These are phyloP conservation scores for Chrysosporium keratinophilum DNA, from an alignment of 2,329 filamentous ascomycete genomes.

Conservation along the genomic window DNA sequence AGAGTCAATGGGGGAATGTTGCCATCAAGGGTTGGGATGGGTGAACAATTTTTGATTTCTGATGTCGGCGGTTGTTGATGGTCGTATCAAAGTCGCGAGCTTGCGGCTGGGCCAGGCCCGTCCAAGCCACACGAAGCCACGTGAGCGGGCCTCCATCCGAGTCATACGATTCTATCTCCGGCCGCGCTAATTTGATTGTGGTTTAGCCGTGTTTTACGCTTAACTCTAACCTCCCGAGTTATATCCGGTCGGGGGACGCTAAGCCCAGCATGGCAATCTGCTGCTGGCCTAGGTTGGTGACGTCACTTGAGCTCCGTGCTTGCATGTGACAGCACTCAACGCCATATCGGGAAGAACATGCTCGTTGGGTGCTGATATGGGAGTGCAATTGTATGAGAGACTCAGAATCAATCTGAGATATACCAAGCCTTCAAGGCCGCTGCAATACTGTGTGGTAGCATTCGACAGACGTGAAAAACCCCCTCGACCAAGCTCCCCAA, in stretches of 20 bases:
- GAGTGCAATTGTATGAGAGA: no score
- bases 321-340: background rate
- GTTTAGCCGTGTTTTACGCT: background rate
- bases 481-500: no score
- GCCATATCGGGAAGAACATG: no score
- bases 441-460: no score
- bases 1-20: no score
- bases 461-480: no score
- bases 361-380: no score
- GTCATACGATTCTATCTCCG: slow-evolving; percentile 8
- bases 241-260: background rate
- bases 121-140: slow-evolving; percentile 5
- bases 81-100: background rate
- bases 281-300: background rate
- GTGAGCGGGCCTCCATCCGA: background rate
- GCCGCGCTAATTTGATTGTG: background rate
- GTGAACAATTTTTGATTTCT: background rate
- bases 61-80: background rate
- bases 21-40: no score
- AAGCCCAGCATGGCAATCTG: background rate
- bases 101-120: background rate
- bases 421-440: no score
- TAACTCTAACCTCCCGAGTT: background rate
- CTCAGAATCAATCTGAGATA: no score
- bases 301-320: background rate